These are phyloP conservation scores for Saturnispora besseyi DNA, from an alignment of 805 yeast species.

Conservation along the genomic window DNA sequence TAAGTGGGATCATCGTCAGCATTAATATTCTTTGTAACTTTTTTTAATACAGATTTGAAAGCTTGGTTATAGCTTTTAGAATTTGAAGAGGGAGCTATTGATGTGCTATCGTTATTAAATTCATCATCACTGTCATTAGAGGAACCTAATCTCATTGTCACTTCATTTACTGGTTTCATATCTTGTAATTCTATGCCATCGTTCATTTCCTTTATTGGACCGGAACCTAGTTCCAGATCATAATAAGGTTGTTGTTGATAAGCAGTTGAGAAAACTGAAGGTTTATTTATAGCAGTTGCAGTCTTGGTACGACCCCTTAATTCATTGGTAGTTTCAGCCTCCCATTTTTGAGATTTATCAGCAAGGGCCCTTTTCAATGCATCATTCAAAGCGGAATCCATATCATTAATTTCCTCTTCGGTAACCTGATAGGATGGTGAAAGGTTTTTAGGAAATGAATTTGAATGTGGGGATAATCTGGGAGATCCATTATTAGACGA, in stretches of 20 bases:
- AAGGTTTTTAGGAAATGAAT: neutral
- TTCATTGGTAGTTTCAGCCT: neutral
- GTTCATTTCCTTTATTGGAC: neutral
- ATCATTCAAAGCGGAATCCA: conserved; percentile 10
- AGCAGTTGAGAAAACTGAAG: neutral
- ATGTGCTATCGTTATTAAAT: neutral
- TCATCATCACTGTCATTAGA: neutral
- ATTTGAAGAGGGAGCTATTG: neutral
- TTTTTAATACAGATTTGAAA: conserved; percentile 14
- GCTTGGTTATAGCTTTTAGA: neutral
- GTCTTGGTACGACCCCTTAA: neutral
- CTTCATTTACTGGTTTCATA: neutral
- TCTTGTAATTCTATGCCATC: conserved; percentile 3
- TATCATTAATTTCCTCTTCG: conserved; percentile 7
- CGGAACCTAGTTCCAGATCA: conserved; percentile 2
- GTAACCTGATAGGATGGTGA: neutral
- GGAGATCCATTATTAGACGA: neutral
- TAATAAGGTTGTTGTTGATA: neutral
- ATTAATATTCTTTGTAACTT: conserved; percentile 3
- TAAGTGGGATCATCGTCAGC: conserved; percentile 7
- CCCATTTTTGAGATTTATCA: conserved; percentile 5
- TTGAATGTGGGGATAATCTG: neutral
- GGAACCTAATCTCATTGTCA: neutral
- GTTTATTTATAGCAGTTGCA: neutral
- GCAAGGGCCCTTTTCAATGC: conserved; percentile 7